Evolutionary conservation across 2,329 filamentous ascomycete species (phyloP), one percentile per base, ranked within the genome.

Genomic region (Shiraia sp.): DNA sequence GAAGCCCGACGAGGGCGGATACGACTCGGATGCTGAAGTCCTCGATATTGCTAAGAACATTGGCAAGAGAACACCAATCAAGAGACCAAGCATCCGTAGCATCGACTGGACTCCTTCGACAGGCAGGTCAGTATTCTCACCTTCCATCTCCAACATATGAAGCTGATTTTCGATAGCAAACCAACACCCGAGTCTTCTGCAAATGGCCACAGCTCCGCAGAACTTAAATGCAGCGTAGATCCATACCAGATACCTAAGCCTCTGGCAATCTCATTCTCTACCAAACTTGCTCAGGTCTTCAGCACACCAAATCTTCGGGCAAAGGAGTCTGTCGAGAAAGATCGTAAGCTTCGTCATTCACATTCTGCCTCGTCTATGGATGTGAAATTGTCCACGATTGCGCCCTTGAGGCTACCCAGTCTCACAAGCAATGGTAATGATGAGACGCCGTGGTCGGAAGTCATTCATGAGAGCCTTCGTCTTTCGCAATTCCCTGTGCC

Each of bases 1-100:
- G 47, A 55, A 50, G 34, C 55, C 61, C 6, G 52, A 57, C 17
- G 56, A 69, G 32, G 66, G 66, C 6, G 65, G 65, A 10, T 72
- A 70, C 29, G 69, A 72, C 41, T 54, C 59, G 10, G 70, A 72
- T 51, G 68, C 68, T 22, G 42, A 62, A 40, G 49, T 63, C 16
- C 42, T 72, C 10, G 63, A 67, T 25, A 49, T 68, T 23, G 63
- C 58, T 6, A 60, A 37, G 27, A 58, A 63, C 27, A 45, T 65
- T 2, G 61, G 54, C 2, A 68, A 58, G 43, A 63, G 51, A 34
- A 47, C 55, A 10, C 53, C 60, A 1, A 53, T 37, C n/a, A 68
- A 68, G 45, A 51, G 66, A 26, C 51, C 59, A 3, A 69, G 66
- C 35, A 54, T 69, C 26, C 65, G 66, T 40, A 67, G 60, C 38